These are phyloP conservation scores for Paramecium bursaria DNA, from an alignment of 73 alveolate species.

Conservation along the genomic window DNA sequence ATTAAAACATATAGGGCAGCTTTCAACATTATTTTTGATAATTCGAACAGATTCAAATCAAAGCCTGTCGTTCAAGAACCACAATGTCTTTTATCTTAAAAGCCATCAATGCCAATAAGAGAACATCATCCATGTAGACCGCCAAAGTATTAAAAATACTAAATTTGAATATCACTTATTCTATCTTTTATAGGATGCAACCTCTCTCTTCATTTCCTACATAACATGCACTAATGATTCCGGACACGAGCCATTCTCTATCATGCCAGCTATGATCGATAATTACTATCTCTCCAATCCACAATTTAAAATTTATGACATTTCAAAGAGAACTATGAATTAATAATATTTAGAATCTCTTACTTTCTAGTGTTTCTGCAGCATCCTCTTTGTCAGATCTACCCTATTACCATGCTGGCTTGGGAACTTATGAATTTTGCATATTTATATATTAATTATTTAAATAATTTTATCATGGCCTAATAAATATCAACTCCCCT, in stretches of 20 bases:
- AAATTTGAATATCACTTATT: no score
- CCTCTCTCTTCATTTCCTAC: conserved; percentile 91
- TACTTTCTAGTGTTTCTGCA: conserved; percentile 67
- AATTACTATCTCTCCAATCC: conserved; percentile 89
- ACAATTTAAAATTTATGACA: conserved; percentile 89
- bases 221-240: conserved; percentile 93
- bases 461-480: not conserved
- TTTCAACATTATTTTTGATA: no score
- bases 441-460: no score
- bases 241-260: conserved; percentile 96
- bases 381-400: conserved; percentile 68
- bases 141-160: no score
- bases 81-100: no score
- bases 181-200: conserved; percentile 81
- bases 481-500: not conserved
- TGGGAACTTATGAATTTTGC: not conserved
- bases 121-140: no score
- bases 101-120: no score
- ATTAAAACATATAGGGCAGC: no score
- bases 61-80: no score
- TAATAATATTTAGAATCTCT: not conserved
- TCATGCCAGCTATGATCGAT: conserved; percentile 80
- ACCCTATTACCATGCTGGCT: not conserved
- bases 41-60: no score
- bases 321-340: conserved; percentile 79